Percentiles rank a stretch among this genome's conserved stretches.
Evolutionary conservation across 2,329 filamentous ascomycete genomes (phyloP).

Genomic region (Septoria petroselini): DNA sequence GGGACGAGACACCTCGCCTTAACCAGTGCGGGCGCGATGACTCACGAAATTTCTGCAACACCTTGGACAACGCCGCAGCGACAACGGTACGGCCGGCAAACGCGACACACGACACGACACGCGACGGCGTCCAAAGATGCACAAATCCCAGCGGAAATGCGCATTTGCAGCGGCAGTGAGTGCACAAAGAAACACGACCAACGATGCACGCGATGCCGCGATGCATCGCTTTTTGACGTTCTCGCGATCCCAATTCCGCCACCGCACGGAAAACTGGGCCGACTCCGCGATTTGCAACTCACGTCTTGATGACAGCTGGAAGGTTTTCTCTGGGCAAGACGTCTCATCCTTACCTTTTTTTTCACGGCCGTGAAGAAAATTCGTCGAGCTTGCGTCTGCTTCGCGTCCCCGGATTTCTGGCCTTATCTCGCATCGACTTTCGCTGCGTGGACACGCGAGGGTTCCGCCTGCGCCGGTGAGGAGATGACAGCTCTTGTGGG

Average conservation of each 20-base stretch:
- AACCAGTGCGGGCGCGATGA: slow-evolving; percentile 5
- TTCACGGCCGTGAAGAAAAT: not conserved
- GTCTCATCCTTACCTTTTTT: not conserved
- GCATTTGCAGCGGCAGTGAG: not conserved
- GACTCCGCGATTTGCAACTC: slow-evolving; percentile 4
- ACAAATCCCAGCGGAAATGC: not conserved
- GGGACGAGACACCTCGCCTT: slow-evolving; percentile 2
- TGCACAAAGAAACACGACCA: slow-evolving; percentile 1
- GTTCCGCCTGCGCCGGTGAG: not conserved
- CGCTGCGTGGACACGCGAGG: not conserved
- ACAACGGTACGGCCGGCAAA: not conserved
- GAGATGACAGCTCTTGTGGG: slow-evolving; percentile 13
- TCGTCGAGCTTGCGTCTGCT: not conserved
- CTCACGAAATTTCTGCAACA: slow-evolving; percentile 8
- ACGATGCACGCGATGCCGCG: not conserved
- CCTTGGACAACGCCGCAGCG: not conserved
- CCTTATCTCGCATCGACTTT: not conserved
- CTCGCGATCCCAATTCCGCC: not conserved
- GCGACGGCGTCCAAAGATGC: too few species aligned
- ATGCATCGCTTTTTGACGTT: not conserved
- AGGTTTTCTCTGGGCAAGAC: not conserved
- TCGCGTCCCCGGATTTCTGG: not conserved
- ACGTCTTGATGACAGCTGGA: not conserved
- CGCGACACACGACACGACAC: not conserved
- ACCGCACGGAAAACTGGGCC: slow-evolving; percentile 8